phyloP scores from a whole-genome alignment of 768 basidiomycete species.

The Mycena albidolilacea region DNA sequence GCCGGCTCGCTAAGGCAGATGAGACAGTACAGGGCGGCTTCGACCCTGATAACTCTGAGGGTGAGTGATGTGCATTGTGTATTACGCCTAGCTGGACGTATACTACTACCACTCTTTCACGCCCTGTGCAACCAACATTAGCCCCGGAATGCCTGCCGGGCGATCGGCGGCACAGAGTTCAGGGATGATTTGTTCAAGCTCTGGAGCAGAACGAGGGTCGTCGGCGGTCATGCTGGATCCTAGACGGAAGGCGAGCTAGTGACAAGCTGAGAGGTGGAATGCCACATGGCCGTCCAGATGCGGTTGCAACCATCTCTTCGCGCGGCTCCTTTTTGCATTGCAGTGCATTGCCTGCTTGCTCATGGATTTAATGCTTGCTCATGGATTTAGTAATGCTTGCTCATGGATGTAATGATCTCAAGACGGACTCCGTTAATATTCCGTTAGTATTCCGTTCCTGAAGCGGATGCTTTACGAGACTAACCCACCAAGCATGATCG shows the following conservation, averaged over 20 bases:
- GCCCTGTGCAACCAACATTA: slow-evolving; percentile 20
- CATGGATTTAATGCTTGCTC: slow-evolving; percentile 18
- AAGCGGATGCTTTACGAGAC: not conserved
- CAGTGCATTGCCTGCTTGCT: slow-evolving; percentile 17
- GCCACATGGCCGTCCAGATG: slow-evolving; percentile 15
- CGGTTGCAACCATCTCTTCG: slow-evolving; percentile 8
- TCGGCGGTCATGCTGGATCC: slow-evolving; percentile 12
- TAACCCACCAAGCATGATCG: slow-evolving; percentile 13
- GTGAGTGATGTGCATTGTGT: not conserved
- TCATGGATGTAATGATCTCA: not conserved
- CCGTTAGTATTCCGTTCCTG: slow-evolving; percentile 8
- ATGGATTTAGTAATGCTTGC: slow-evolving; percentile 16
- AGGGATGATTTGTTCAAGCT: slow-evolving; percentile 18
- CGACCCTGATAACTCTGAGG: slow-evolving; percentile 12
- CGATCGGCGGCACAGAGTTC: slow-evolving; percentile 10
- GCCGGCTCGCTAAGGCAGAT: slow-evolving; percentile 12
- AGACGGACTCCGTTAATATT: slow-evolving; percentile 12
- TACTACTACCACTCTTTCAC: slow-evolving; percentile 30
- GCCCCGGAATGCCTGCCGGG: slow-evolving; percentile 13
- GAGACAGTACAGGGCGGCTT: slow-evolving; percentile 11
- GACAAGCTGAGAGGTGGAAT: slow-evolving; percentile 16
- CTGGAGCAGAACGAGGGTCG: slow-evolving; percentile 15
- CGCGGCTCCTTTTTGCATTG: slow-evolving; percentile 11
- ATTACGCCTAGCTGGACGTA: slow-evolving; percentile 14
- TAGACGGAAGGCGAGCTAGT: slow-evolving; percentile 9